phyloP scores from a whole-genome alignment of 1,284 basidiomycete species.

The Anthracocystis walkeri region DNA sequence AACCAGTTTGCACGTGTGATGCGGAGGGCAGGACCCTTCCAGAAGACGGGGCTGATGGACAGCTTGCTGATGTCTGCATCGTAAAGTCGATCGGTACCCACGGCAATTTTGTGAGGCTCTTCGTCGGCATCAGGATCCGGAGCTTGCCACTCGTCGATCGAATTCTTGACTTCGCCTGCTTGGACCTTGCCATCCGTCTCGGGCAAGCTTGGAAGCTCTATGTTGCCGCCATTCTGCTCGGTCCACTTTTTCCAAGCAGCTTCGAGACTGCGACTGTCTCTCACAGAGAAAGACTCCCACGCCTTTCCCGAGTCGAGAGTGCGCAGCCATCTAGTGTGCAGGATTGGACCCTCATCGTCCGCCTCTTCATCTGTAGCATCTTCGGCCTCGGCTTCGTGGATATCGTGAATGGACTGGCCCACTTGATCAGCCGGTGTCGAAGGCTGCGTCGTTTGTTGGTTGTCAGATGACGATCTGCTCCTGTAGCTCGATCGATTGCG shows the following conservation, averaged over 20 bases:
- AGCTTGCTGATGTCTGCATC: constrained; percentile 56
- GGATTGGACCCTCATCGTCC: constrained; percentile 31
- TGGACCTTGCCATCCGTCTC: constrained; percentile 44
- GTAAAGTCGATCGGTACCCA: constrained; percentile 51
- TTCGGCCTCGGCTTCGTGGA: constrained; percentile 29
- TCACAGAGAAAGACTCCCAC: constrained; percentile 43
- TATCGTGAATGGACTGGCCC: constrained; percentile 19
- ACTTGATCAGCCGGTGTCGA: constrained; percentile 16
- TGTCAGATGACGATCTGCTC: constrained; percentile 22
- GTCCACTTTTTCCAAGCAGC: constrained; percentile 43
- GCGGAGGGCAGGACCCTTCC: constrained; percentile 72
- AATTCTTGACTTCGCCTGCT: constrained; percentile 33
- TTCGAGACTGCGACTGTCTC: constrained; percentile 44
- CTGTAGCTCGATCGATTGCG: constrained; percentile 28
- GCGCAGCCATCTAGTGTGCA: constrained; percentile 44
- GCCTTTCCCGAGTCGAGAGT: constrained; percentile 35
- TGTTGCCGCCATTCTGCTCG: constrained; percentile 34
- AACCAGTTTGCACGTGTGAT: constrained; percentile 74
- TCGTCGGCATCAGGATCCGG: constrained; percentile 42
- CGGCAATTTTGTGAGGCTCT: constrained; percentile 48
- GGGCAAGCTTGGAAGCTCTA: constrained; percentile 31
- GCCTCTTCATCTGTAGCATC: constrained; percentile 17
- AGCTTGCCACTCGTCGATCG: constrained; percentile 26
- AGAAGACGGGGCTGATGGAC: constrained; percentile 72
- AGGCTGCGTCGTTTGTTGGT: constrained; percentile 22